A percentile compares a stretch with the other conserved stretches of the same genome.
phyloP scores from a whole-genome alignment of 805 yeast genomes.

The Diddensiella santjacobensis region DNA sequence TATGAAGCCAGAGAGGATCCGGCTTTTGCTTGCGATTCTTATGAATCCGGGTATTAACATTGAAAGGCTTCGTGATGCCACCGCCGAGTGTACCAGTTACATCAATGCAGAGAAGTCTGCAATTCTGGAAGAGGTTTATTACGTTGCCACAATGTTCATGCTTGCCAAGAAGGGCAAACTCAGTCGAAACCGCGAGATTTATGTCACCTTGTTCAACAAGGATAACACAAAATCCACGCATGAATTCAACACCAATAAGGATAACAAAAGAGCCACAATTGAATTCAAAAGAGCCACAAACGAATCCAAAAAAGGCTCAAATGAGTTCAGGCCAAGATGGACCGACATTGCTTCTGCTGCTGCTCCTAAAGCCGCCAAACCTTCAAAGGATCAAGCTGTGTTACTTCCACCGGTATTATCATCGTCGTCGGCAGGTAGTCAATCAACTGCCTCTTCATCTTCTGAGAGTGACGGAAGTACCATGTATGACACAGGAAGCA shows the following conservation, averaged over 20 bases:
- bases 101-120: not conserved
- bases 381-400: too few species aligned
- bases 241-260: too few species aligned
- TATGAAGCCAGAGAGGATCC: conserved; percentile 52
- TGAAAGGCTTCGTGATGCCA: conserved; percentile 4
- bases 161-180: not conserved
- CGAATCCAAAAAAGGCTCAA: too few species aligned
- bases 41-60: not conserved
- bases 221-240: too few species aligned
- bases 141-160: conserved; percentile 4
- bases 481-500: not conserved
- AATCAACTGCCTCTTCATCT: too few species aligned
- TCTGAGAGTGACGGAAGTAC: not conserved
- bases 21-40: conserved; percentile 35
- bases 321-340: too few species aligned
- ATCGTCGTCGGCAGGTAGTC: not conserved
- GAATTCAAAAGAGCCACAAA: too few species aligned
- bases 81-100: conserved; percentile 1
- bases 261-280: too few species aligned
- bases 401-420: too few species aligned
- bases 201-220: not conserved
- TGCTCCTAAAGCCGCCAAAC: too few species aligned
- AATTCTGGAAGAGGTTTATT: conserved; percentile 9
- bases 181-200: not conserved
- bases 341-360: too few species aligned